Evolutionary conservation across 1,284 basidiomycete genomes (phyloP), one percentile per base, ranked within the genome.

Genomic region (Cutaneotrichosporon cavernicola): DNA sequence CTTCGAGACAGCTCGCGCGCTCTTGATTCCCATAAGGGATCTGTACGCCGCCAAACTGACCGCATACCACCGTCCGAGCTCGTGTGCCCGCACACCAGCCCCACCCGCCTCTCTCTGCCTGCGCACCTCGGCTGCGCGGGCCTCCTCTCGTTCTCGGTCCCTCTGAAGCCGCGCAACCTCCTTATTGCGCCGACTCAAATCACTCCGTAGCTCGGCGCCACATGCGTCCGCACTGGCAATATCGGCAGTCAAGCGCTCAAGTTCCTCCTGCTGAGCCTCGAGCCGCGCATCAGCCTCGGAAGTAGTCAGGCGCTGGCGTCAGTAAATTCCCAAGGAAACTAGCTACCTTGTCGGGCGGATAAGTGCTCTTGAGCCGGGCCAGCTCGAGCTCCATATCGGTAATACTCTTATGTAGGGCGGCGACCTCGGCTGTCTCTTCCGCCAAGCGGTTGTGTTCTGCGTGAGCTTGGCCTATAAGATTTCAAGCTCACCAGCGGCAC

Each of bases 311-410:
- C 91, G 86, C 61, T 90, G n/a, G 49, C 34, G 63, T 66, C 49
- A 61, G 61, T n/a, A 30, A 56, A 56, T 10, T 10, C 5, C 30
- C 18, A 5, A n/a, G 14, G 11, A 21, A 4, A 68, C 76, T 68
- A n/a, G 2, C 18, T 30, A 80, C 80, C 52, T 79, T 73, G 26
- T 86, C 76, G 0, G 77, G 84, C 0, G 91, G 91, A 70, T 92
- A 86, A 2, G 87, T 85, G 64, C 90, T 88, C 34, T 90, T 87
- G 9, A 92, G 85, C 1, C 91, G 86, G 10, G 88, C 88, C 46
- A 92, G 82, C 6, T 88, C 86, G 4, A 92, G 85, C 47, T 89
- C 87, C 52, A 90, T 87, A 72, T 92, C 90, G 60, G 90, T 84
- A 67, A 92, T 90, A 75, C 89, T 85, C 69, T 89, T 88, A 16